Base-by-base conservation (phyloP, 2,329 filamentous ascomycete genomes). In the Phyllosticta paracitricarpa region DNA sequence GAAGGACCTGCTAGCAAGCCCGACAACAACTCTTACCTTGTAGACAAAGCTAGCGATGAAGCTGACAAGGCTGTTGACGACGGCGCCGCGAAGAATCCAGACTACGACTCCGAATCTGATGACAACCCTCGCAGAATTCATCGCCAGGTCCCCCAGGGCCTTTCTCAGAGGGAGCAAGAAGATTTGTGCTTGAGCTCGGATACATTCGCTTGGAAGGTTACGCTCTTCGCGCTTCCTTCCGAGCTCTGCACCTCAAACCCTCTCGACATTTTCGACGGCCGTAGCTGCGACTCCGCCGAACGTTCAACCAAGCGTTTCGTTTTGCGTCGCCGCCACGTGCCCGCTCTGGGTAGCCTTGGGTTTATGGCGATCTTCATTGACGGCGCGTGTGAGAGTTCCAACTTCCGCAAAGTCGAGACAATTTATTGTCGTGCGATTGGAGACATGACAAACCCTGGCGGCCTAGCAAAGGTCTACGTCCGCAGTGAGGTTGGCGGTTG, bases 291-390 rank as follows among this genome's bases (percentile, higher is more conserved):
- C 24, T 7, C 0, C 8, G 8, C 10, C 1, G 2, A 12, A 12
- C 2, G 3, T 48, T 17, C 35, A 24, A 19, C 17, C 2, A 7
- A 9, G 17, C 24, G 54, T 17, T 56, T 56, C 19, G 28, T 22
- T 12, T 12, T 56, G 26, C 54, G 54, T 17, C 17, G 17, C 3
- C 54, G 54, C 28, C 28, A 56, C 28, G 30, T 40, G n/a, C 54
- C 28, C 7, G 10, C 17, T 22, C 4, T 24, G 1, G 54, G 54
- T 5, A 33, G 26, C 4, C 26, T n/a, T 0, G 22, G 22, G 1
- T 24, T n/a, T 1, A 33, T 33, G 1, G 54, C 54, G 10, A 70
- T 82, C 55, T 77, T 74, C 64, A 78, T 78, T 0, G 78, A 79
- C 64, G 79, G 79, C 3, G 73, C 77, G 0, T 81, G 79, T 62